Percentiles rank a stretch among this genome's conserved stretches.
phyloP scores from a whole-genome alignment of 208 protist species.

The Acanthamoeba lenticulata region DNA sequence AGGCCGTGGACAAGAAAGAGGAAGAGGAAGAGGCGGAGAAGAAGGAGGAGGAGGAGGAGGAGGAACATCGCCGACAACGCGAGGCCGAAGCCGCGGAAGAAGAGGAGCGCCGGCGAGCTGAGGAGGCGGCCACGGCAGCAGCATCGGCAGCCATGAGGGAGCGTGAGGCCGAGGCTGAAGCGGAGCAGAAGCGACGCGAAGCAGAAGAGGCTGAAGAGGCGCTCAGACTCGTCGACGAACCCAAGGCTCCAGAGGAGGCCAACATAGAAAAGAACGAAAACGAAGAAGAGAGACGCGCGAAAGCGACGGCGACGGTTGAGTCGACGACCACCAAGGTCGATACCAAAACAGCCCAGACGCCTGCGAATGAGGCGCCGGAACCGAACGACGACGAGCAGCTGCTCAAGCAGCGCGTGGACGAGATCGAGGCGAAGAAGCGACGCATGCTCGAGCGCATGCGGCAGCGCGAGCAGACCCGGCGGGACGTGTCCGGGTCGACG shows the following conservation, averaged over 20 bases:
- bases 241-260: neutral
- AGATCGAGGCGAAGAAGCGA: constrained; percentile 10
- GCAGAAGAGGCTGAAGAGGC: neutral
- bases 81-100: no score
- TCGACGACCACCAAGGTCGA: no score
- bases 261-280: neutral
- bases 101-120: no score
- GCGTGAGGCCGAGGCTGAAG: no score
- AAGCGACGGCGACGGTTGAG: neutral
- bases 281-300: neutral
- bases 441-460: constrained; percentile 15
- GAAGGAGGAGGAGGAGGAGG: neutral
- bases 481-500: neutral
- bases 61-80: no score
- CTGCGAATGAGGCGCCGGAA: neutral
- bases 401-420: neutral
- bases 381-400: neutral
- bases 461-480: neutral
- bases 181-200: neutral
- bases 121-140: no score
- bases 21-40: neutral
- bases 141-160: no score
- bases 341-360: neutral
- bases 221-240: neutral
- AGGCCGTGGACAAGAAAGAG: neutral